Percentiles rank a stretch among this genome's conserved stretches.
Conservation (phyloP, 768 basidiomycete species). For the Suillus cothurnatus region DNA sequence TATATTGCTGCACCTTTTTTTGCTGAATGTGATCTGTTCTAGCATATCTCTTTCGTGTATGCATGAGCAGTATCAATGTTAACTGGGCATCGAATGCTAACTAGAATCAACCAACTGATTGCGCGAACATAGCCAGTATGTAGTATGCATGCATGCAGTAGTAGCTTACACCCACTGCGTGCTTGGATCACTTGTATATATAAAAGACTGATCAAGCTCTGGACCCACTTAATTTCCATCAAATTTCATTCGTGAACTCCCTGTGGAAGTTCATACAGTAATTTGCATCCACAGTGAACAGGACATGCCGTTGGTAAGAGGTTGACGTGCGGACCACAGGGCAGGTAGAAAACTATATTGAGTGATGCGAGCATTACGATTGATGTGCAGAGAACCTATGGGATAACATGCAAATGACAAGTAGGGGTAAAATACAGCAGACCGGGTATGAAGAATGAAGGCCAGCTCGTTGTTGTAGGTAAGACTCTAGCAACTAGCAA, state of each 20-base stretch:
- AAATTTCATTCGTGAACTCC: not conserved
- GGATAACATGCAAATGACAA: slow-evolving; percentile 39
- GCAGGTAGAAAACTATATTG: slow-evolving; percentile 23
- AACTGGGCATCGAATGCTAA: too few species aligned
- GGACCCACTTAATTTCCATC: not conserved
- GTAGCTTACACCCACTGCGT: too few species aligned
- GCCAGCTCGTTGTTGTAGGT: slow-evolving; percentile 36
- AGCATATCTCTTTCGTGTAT: too few species aligned
- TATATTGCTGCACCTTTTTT: not conserved
- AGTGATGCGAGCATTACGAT: slow-evolving; percentile 41
- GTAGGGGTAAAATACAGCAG: slow-evolving; percentile 43
- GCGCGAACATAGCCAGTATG: too few species aligned
- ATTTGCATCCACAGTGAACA: not conserved
- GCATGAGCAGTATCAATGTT: too few species aligned
- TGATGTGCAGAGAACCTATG: slow-evolving; percentile 36
- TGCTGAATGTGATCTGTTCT: not conserved
- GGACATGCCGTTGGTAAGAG: not conserved
- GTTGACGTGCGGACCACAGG: not conserved
- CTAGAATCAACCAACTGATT: too few species aligned
- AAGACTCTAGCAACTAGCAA: slow-evolving; percentile 31
- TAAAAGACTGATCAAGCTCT: not conserved
- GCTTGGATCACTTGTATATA: too few species aligned
- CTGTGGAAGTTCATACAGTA: not conserved
- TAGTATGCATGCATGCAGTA: too few species aligned
- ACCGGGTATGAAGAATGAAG: slow-evolving; percentile 41